Conservation (phyloP, 305 asterid species). For the Stenogyne calaminthoides region DNA sequence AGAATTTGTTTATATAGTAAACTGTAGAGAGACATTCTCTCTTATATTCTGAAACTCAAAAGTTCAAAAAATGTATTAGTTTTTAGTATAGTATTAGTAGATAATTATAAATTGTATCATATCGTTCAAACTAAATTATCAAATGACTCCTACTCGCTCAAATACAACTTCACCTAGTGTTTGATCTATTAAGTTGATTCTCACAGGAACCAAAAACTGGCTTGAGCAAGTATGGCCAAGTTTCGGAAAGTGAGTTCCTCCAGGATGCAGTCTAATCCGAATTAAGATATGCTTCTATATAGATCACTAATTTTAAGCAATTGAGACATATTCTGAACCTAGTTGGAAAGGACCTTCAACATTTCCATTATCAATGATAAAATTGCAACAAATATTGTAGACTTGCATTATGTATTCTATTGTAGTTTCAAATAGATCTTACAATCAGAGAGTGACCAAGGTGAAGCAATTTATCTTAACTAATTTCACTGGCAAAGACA, state of each 20-base stretch:
- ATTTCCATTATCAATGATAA: neutral
- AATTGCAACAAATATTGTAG: neutral
- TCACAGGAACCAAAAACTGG: neutral
- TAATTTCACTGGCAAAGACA: constrained; percentile 2
- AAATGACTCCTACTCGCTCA: neutral
- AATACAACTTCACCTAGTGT: neutral
- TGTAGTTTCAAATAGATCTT: neutral
- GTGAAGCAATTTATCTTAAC: neutral
- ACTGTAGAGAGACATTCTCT: neutral
- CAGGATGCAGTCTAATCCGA: neutral
- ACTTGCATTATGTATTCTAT: neutral
- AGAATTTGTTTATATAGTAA: neutral
- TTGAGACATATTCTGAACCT: neutral
- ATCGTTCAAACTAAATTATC: neutral
- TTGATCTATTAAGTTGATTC: constrained; percentile 2
- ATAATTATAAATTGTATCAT: neutral
- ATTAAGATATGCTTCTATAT: neutral
- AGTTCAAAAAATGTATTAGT: neutral
- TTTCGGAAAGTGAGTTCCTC: neutral
- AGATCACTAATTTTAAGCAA: neutral
- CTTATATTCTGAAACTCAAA: neutral
- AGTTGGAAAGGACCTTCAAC: neutral
- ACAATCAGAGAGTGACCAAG: neutral
- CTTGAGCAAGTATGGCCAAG: constrained; percentile 8
- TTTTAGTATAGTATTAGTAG: neutral